Base-by-base conservation (phyloP, 2,329 filamentous ascomycete genomes). In the Alternaria dauci region DNA sequence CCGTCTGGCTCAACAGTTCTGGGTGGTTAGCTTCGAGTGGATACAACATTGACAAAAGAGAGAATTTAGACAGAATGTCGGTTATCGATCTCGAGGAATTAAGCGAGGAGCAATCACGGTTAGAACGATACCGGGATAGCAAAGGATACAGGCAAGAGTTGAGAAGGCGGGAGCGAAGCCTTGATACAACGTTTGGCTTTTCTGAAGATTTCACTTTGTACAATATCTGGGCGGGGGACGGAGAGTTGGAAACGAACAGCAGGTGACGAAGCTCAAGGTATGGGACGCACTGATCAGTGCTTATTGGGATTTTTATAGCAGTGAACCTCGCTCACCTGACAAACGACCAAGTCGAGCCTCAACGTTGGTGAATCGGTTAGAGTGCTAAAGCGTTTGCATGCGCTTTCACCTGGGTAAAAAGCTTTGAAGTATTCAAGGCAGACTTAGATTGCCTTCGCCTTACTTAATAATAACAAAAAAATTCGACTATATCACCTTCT, bases 61-160 rank as follows among this genome's bases (percentile, higher is more conserved):
- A 46, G 26, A 32, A 46, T 26, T n/a, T 41, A 36, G 28, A 53
- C 39, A 28, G 18, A 25, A 23, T 30, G 25, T 41, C 51, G 5
- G 20, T 23, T 14, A 38, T 30, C 5, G 26, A 41, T 8, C 39
- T 30, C 5, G 28, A 30, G 23, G 36, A 42, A 5, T 43, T 43
- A 26, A 53, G 51, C 28, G 34, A 8, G 9, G 39, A n/a, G 18
- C 36, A 53, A 11, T 32, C 41, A 23, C 51, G n/a, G 20, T 23
- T 30, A 8, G 2, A 9, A 5, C 5, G 26, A 30, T 42, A 43
- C 16, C 20, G 51, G 38, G 51, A 53, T 23, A 36, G 26, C 26
- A 39, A 53, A 11, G 51, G 51, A 30, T 53, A 43, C 20, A 28
- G 30, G 39, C 42, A 25, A 23, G 51, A 53, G 26, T 28, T 53